Base-by-base conservation (phyloP, 2,329 filamentous ascomycete species). In the Conoideocrella luteorostrata region DNA sequence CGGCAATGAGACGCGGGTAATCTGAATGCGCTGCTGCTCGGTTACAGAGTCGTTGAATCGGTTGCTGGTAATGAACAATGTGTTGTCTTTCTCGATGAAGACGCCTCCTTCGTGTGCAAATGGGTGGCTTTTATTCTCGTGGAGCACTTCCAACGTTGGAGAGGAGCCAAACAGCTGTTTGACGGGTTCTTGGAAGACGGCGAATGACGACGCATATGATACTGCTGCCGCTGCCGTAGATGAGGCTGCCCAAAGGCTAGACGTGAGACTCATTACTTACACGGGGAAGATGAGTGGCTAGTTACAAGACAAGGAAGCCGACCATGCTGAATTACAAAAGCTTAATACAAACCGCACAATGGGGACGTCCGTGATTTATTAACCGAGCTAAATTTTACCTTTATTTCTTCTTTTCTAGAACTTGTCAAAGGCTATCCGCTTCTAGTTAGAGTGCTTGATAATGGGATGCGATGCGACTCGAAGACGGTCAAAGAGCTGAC, bases 51-150 rank as follows among this genome's bases (percentile, higher is more conserved):
- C 59, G 0, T 37, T 23, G 35, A 56, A 60, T 22, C 54, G 56
- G 23, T 64, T 65, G 47, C 63, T 66, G 0, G 63, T 65, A 24
- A 65, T 49, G 46, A 64, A 61, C 0, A 64, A 47, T 0, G 55
- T 47, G 15, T 60, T 52, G 6, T 53, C 45, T n/a, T 52, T 43
- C 10, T 51, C 51, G 5, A 64, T 55, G 45, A 59, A 65, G 7
- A 64, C 61, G 1, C 60, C 60, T 0, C 71, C 72, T 54, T 75
- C 72, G 47, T 76, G 72, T 2, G 71, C 71, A 41, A 75, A 74
- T 0, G 70, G 65, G 32, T 70, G 66, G 3, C 55, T 51, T 24
- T 57, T 50, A 39, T 66, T 63, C 46, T 69, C 60, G 21, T 61
- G 51, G 3, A 72, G 50, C 2, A 69, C 47, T 11, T 68, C 57